Percentiles rank a stretch among this genome's conserved stretches.
Evolutionary conservation across 179 eudicot species (phyloP).

Genomic region (Beta lomatogona): DNA sequence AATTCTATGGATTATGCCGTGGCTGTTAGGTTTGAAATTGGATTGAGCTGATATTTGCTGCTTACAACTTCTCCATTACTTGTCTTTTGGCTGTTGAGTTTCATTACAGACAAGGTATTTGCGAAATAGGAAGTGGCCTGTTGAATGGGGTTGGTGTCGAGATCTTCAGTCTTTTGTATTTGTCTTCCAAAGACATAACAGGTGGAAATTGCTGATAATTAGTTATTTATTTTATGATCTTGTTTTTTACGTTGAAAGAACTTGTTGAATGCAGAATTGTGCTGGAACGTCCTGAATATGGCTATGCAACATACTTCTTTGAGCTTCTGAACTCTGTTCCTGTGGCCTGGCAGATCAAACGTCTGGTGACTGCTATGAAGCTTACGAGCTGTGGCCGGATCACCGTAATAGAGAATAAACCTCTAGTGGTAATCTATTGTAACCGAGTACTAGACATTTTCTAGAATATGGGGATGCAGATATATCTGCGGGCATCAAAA

Average conservation of each 20-base stretch:
- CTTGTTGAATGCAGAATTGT: constrained; percentile 70
- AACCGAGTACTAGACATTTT: background rate
- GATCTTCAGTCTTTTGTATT: constrained; percentile 95
- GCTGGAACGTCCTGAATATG: constrained; percentile 98
- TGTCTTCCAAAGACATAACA: constrained; percentile 87
- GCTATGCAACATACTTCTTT: constrained; percentile 96
- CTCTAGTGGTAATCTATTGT: constrained; percentile 58
- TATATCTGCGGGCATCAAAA: background rate
- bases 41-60: background rate
- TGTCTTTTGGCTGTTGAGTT: constrained; percentile 12
- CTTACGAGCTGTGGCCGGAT: constrained; percentile 79
- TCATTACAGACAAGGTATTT: constrained; percentile 67
- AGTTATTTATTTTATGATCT: background rate
- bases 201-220: constrained; percentile 43
- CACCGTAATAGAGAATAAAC: constrained; percentile 73
- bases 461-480: background rate
- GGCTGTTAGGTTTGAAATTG: background rate
- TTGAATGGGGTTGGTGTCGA: constrained; percentile 99
- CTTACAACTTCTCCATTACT: background rate
- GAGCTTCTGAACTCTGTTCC: constrained; percentile 67
- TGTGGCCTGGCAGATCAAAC: constrained; percentile 84
- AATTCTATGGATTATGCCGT: background rate
- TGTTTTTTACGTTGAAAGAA: constrained; percentile 1
- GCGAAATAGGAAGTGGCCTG: constrained; percentile 83
- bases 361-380: constrained; percentile 89